These are phyloP conservation scores for Posidonia oceanica DNA, from an alignment of 116 monocot genomes.

Conservation along the genomic window DNA sequence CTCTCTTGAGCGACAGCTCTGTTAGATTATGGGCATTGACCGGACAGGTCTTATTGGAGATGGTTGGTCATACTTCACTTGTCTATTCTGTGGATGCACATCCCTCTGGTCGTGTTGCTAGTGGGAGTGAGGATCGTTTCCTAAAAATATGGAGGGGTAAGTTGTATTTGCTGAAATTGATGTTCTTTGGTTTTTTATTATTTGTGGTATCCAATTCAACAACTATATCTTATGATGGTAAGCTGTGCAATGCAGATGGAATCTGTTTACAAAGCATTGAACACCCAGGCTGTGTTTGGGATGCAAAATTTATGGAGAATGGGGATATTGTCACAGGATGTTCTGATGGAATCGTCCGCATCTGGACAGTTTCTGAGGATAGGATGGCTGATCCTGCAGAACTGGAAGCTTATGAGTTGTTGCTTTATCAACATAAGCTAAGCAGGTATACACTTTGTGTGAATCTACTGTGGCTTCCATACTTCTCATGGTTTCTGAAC, in stretches of 20 bases:
- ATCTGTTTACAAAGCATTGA: slow-evolving; percentile 85
- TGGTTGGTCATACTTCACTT: slow-evolving; percentile 88
- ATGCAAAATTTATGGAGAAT: slow-evolving; percentile 87
- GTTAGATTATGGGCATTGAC: slow-evolving; percentile 87
- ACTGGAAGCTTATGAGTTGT: slow-evolving; percentile 49
- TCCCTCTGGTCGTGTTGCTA: slow-evolving; percentile 75
- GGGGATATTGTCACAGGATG: slow-evolving; percentile 95
- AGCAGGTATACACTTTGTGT: slow-evolving; percentile 43
- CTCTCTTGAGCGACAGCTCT: slow-evolving; percentile 39
- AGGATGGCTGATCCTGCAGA: slow-evolving; percentile 34
- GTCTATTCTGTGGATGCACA: slow-evolving; percentile 95
- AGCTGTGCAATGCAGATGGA: slow-evolving; percentile 48
- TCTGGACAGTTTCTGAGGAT: slow-evolving; percentile 56
- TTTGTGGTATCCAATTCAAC: background rate
- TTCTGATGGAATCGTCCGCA: slow-evolving; percentile 77
- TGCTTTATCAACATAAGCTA: slow-evolving; percentile 50
- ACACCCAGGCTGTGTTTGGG: slow-evolving; percentile 99
- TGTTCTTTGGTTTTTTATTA: background rate
- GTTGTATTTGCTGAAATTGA: background rate
- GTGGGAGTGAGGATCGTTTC: slow-evolving; percentile 88
- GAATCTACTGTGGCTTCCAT: background rate
- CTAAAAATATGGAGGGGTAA: slow-evolving; percentile 95
- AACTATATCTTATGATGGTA: background rate
- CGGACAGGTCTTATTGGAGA: slow-evolving; percentile 81
- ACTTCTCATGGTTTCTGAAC: background rate